Conservation (phyloP, 2,329 filamentous ascomycete genomes). For the Aspergillus cejpii region DNA sequence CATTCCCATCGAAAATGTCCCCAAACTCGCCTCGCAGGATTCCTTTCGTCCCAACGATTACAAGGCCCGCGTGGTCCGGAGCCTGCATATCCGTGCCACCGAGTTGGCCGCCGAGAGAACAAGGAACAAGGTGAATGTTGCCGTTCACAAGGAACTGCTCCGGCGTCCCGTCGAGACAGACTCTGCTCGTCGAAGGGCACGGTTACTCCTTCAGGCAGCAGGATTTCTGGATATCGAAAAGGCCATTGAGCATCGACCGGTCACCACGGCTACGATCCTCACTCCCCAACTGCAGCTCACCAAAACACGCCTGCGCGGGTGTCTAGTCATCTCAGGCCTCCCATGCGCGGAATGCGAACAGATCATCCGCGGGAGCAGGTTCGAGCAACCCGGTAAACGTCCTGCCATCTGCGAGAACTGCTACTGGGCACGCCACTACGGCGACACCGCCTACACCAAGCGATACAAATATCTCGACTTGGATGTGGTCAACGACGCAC, state of each 20-base stretch:
- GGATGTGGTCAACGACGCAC: conserved; percentile 13
- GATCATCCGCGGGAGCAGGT: conserved; percentile 26
- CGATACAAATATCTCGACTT: conserved; percentile 33
- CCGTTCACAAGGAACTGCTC: background rate
- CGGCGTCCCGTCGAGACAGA: conserved; percentile 1
- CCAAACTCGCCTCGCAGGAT: conserved; percentile 11
- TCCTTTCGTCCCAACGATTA: background rate
- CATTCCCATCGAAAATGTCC: conserved; percentile 23
- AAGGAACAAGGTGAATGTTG: conserved; percentile 1
- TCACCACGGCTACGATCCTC: conserved; percentile 8
- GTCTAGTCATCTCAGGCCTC: conserved; percentile 2
- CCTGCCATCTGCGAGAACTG: conserved; percentile 32
- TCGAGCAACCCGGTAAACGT: conserved; percentile 5
- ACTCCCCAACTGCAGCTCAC: conserved; percentile 10
- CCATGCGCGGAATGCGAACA: conserved; percentile 14
- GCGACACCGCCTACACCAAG: conserved; percentile 25
- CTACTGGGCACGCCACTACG: conserved; percentile 27
- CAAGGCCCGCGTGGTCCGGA: background rate
- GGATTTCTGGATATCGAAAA: conserved; percentile 39
- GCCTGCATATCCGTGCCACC: background rate
- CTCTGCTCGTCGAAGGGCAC: conserved; percentile 17
- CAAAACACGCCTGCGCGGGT: conserved; percentile 18
- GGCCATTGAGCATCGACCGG: conserved; percentile 32
- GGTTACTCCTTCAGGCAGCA: conserved; percentile 30
- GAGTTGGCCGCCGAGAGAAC: conserved; percentile 1